Conservation (phyloP, 2,329 filamentous ascomycete genomes). For the Thelonectria blattea region DNA sequence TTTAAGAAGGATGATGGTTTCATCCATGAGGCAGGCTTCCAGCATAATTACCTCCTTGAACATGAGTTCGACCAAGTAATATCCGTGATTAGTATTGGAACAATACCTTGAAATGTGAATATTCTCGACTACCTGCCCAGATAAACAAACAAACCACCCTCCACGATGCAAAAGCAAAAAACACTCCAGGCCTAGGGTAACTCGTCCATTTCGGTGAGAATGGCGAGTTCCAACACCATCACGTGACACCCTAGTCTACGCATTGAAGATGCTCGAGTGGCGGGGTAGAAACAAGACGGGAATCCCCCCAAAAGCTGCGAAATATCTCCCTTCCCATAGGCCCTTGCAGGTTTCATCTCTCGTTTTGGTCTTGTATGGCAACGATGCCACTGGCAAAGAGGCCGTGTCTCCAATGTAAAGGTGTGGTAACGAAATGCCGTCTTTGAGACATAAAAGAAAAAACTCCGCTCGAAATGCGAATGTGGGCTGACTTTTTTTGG, state of each 20-base stretch:
- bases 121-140: not conserved
- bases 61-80: too few relatives aligned
- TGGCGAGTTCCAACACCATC: conserved; percentile 5
- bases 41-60: too few relatives aligned
- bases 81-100: too few relatives aligned
- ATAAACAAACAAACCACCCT: not conserved
- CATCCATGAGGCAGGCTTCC: not conserved
- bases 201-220: conserved; percentile 14
- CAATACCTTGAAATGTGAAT: too few relatives aligned
- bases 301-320: conserved; percentile 2
- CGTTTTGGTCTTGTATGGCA: not conserved
- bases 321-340: not conserved
- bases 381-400: conserved; percentile 43
- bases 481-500: conserved; percentile 23
- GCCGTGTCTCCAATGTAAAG: conserved; percentile 46
- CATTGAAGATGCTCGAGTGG: conserved; percentile 16
- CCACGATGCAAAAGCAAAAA: not conserved
- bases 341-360: too few relatives aligned
- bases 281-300: conserved; percentile 20
- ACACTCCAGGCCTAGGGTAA: conserved; percentile 13
- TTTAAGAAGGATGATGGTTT: not conserved
- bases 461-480: not conserved
- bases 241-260: conserved; percentile 3
- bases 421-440: conserved; percentile 21
- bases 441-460: not conserved